phyloP scores from a whole-genome alignment of 2,329 filamentous ascomycete genomes.

The Trichocomaceae sp. region DNA sequence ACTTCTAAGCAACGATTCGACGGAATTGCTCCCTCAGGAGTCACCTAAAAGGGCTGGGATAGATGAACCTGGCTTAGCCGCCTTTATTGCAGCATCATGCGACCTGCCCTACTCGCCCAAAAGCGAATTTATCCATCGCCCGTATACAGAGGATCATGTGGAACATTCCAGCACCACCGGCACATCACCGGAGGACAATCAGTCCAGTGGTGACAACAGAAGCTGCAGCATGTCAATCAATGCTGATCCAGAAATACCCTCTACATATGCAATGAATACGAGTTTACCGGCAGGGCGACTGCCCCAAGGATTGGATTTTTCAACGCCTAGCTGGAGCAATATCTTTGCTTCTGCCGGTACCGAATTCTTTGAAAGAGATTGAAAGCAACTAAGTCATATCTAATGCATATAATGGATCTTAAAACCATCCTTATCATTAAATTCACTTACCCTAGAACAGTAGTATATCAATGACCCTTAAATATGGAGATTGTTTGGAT shows the following conservation, averaged over 20 bases:
- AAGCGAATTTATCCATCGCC: not conserved
- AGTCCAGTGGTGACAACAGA: not conserved
- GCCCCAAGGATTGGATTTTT: not conserved
- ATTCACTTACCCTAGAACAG: not conserved
- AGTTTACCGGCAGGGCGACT: not conserved
- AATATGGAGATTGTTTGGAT: too few species aligned
- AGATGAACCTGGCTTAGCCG: not conserved
- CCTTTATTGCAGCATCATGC: slow-evolving; percentile 1
- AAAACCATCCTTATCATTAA: not conserved
- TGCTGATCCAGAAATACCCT: not conserved
- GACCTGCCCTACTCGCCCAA: not conserved
- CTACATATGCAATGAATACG: not conserved
- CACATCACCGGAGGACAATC: not conserved
- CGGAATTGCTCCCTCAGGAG: not conserved
- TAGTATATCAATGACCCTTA: too few species aligned
- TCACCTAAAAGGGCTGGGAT: not conserved
- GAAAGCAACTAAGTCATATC: not conserved
- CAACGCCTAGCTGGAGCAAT: not conserved
- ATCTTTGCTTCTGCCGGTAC: not conserved
- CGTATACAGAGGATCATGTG: not conserved
- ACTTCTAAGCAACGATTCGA: not conserved
- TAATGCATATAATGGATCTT: not conserved
- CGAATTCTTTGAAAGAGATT: not conserved
- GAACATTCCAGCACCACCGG: not conserved
- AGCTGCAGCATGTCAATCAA: not conserved